Base-by-base conservation (phyloP, 2,329 filamentous ascomycete genomes). In the Myriangium duriaei region DNA sequence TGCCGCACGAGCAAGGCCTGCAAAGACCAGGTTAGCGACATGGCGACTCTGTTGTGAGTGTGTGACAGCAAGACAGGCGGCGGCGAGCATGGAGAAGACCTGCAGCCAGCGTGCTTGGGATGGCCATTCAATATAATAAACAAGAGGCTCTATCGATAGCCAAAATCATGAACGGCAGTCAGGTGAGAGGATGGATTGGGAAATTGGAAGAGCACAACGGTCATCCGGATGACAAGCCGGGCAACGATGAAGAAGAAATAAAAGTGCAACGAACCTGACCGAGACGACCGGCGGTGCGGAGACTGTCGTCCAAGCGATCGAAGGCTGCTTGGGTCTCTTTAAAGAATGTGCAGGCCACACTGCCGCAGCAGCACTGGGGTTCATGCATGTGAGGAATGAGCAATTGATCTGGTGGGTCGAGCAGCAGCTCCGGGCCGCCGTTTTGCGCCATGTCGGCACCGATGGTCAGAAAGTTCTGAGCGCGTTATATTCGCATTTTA, bases 1-100 rank as follows among this genome's bases (percentile, higher is more conserved):
- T 98, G 87, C 51, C 88, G 81, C 47, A 81, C 76, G 30, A 98
- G 75, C 40, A 98, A 71, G 43, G 86, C 86, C 91, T 96, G 77
- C 42, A 80, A 61, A 38, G 72, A 65, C 61, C 75, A 81, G 37
- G 76, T 92, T 62, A 92, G 81, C 64, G 70, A 71, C 48, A 68
- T 65, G 42, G 54, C 21, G 21, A 26, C 7, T 26, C 7, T 26
- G 21, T 51, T 38, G 47, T 47, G 16, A 16, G 14, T 38, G 34
- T 16, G 33, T 29, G 37, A 28, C 32, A 26, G 16, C 19, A 29
- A 19, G 19, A 30, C 14, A 12, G 21, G 15, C 28, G 30, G 33
- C 32, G 26, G 34, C 19, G 30, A 40, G 32, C 32, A 38, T 37
- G 11, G 11, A 5, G 21, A 24, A 35, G 31, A 17, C 9, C 35